These are phyloP conservation scores for Oryza coarctata DNA, from an alignment of 176 grass and related monocot species.

Conservation along the genomic window DNA sequence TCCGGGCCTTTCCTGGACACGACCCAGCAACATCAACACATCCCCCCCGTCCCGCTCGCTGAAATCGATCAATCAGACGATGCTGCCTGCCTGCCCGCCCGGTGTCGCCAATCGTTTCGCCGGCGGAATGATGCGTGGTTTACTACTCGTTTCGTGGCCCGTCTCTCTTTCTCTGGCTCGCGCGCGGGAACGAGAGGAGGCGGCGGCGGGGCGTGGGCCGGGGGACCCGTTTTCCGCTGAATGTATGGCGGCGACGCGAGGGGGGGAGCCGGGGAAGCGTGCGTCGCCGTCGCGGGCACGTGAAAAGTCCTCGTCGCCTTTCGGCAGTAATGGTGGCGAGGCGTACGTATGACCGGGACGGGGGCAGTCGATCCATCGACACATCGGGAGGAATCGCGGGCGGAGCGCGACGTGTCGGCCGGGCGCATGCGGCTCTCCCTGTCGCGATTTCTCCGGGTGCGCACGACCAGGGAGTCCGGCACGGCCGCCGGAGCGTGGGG, in stretches of 20 bases:
- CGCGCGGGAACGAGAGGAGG: not conserved
- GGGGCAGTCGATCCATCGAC: no score
- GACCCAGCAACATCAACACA: slow-evolving; percentile 28
- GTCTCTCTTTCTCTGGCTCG: not conserved
- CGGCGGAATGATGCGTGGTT: not conserved
- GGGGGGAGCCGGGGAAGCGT: not conserved
- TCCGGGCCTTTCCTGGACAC: slow-evolving; percentile 25
- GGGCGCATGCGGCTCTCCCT: not conserved
- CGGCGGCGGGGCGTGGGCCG: not conserved
- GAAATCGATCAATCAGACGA: not conserved
- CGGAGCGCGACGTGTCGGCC: not conserved
- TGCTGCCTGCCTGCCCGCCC: not conserved
- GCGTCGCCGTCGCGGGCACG: slow-evolving; percentile 31
- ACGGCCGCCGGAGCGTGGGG: not conserved
- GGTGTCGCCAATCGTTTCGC: not conserved
- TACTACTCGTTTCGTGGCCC: not conserved
- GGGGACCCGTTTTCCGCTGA: not conserved
- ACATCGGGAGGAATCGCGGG: not conserved
- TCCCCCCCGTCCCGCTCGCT: not conserved
- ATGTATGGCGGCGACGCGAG: not conserved
- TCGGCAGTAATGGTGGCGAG: not conserved
- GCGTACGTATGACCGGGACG: not conserved
- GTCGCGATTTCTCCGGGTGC: not conserved
- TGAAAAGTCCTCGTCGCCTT: slow-evolving; percentile 25
- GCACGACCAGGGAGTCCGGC: not conserved